These are phyloP conservation scores for Phialemoniopsis sp. DNA, from an alignment of 2,329 filamentous ascomycete species.

Conservation along the genomic window DNA sequence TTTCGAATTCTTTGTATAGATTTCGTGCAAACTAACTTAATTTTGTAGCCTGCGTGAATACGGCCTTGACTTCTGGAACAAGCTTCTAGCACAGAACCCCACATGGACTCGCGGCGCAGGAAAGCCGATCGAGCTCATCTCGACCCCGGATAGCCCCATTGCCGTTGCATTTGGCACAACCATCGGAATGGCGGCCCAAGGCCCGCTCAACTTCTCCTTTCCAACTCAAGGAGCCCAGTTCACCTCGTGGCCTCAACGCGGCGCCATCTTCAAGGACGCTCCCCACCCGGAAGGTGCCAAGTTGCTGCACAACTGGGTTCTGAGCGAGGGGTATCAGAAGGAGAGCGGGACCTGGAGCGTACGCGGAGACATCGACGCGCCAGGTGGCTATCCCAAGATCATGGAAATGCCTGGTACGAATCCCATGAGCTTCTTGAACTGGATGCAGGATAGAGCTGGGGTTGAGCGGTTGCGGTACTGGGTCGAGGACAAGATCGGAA, in stretches of 20 bases:
- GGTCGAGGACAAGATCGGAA: conserved; percentile 35
- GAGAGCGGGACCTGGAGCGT: conserved; percentile 20
- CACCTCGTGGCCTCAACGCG: conserved; percentile 43
- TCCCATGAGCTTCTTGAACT: conserved; percentile 29
- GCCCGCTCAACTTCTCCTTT: conserved; percentile 16
- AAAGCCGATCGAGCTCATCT: conserved; percentile 32
- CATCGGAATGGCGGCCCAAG: conserved; percentile 21
- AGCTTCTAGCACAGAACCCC: conserved; percentile 41
- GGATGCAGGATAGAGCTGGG: conserved; percentile 32
- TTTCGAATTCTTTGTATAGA: neutral
- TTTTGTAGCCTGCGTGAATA: conserved; percentile 28
- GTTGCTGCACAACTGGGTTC: conserved; percentile 40
- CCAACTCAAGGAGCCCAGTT: conserved; percentile 34
- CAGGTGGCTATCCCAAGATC: conserved; percentile 19
- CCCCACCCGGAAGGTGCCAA: conserved; percentile 47
- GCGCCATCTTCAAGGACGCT: conserved; percentile 41
- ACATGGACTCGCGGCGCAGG: conserved; percentile 47
- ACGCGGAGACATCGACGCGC: conserved; percentile 24
- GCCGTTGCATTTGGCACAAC: conserved; percentile 20
- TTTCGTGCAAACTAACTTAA: neutral
- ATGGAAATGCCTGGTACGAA: conserved; percentile 26
- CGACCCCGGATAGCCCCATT: conserved; percentile 13
- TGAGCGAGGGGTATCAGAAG: conserved; percentile 33
- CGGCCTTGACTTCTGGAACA: conserved; percentile 41
- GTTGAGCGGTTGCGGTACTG: conserved; percentile 36